Base-by-base conservation (phyloP, 441 rosid species). In the Mallotus repandus region DNA sequence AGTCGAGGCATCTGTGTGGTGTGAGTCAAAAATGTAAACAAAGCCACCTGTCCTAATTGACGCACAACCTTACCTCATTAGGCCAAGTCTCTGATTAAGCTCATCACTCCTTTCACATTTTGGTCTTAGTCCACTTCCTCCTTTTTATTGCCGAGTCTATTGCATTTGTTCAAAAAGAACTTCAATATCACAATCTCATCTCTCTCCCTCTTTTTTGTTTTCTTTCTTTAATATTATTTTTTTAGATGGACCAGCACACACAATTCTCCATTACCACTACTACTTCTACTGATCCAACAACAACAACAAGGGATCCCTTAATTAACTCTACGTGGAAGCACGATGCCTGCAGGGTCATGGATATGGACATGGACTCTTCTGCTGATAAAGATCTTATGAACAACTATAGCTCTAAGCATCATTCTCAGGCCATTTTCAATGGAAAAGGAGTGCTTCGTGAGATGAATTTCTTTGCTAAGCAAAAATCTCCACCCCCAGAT, bases 381-480 rank as follows among this genome's bases (percentile, higher is more conserved):
- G 22, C 19, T n/a, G 15, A 54, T 50, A 12, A 9, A 16, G 5
- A 5, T n/a, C 21, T n/a, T 9, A n/a, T 54, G 5, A n/a, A 13
- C 45, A 25, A 8, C 16, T 10, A 65, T 48, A n/a, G 12, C 32
- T 29, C 32, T 29, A 2, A 25, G 29, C 29, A 25, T 25, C 29
- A 25, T 65, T 21, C 55, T 18, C 57, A 16, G 4, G 22, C 14
- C 9, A 21, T 13, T n/a, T 73, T 69, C 5, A 73, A 71, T 13
- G 78, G 71, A 46, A 73, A 60, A 72, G 61, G 76, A 22, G 81
- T 50, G 29, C 59, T 81, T 63, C 66, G 65, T 41, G 89, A 84
- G 77, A 78, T 84, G 78, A 82, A 85, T 76, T 85, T 87, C 82
- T 82, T 85, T 50, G 77, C 87, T 74, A 63, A 56, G 15, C 67